A percentile compares a stretch with the other conserved stretches of the same genome.
Conservation (phyloP, 2,329 filamentous ascomycete species). For the Aspergillus clavatus region DNA sequence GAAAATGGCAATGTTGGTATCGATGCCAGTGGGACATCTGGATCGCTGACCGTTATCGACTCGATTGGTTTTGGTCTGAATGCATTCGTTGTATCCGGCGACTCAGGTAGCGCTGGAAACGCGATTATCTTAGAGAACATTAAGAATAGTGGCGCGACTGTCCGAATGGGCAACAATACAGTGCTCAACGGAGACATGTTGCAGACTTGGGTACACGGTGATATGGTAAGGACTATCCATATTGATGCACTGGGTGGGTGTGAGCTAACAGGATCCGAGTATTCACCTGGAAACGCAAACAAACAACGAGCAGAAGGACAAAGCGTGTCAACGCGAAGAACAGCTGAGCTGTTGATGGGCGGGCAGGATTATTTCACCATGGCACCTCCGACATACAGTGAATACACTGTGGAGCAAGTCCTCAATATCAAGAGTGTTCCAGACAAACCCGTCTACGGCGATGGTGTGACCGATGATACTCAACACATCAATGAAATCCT, state of each 20-base stretch:
- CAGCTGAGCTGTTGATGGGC: slow-evolving; percentile 24
- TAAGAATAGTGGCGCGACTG: slow-evolving; percentile 23
- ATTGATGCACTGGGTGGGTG: not conserved
- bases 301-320: slow-evolving; percentile 25
- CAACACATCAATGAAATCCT: slow-evolving; percentile 33
- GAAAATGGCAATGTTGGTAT: slow-evolving; percentile 22
- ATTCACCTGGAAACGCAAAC: slow-evolving; percentile 13
- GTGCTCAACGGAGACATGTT: slow-evolving; percentile 16
- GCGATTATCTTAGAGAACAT: slow-evolving; percentile 29
- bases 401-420: slow-evolving; percentile 40
- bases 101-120: slow-evolving; percentile 29
- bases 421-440: slow-evolving; percentile 46
- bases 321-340: slow-evolving; percentile 24
- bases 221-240: slow-evolving; percentile 18
- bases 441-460: slow-evolving; percentile 39
- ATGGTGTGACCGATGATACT: slow-evolving; percentile 39
- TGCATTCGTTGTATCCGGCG: slow-evolving; percentile 17
- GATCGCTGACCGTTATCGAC: slow-evolving; percentile 21
- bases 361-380: slow-evolving; percentile 39
- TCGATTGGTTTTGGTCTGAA: slow-evolving; percentile 10
- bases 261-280: slow-evolving; percentile 5
- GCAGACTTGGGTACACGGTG: slow-evolving; percentile 32
- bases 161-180: slow-evolving; percentile 21
- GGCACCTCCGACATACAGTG: slow-evolving; percentile 40
- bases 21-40: slow-evolving; percentile 19